A percentile compares a stretch with the other conserved stretches of the same genome.
Conservation (phyloP, 2,329 filamentous ascomycete species). For the Colletotrichum tamarilloi region DNA sequence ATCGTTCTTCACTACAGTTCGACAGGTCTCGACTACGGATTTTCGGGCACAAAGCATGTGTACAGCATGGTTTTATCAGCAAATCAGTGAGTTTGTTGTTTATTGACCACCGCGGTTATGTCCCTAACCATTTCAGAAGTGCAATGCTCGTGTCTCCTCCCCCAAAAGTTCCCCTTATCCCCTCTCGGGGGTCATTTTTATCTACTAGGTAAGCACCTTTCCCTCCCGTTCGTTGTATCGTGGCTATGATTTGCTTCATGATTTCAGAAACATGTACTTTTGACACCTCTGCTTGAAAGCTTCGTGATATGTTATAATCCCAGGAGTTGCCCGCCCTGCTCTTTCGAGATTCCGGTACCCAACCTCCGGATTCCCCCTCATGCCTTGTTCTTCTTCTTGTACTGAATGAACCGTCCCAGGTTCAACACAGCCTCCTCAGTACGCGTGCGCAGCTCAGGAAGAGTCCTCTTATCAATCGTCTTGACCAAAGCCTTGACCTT, state of each 20-base stretch:
- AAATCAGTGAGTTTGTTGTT: constrained; percentile 34
- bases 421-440: constrained; percentile 73
- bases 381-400: constrained; percentile 70
- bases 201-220: constrained; percentile 30
- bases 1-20: constrained; percentile 13
- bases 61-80: constrained; percentile 19
- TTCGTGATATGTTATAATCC: not conserved
- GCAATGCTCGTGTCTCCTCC: constrained; percentile 17
- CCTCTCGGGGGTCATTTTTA: not conserved
- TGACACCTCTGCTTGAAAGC: not conserved
- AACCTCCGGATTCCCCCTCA: constrained; percentile 20
- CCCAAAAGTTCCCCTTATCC: not conserved
- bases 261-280: constrained; percentile 18
- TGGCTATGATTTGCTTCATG: constrained; percentile 23
- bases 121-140: constrained; percentile 36
- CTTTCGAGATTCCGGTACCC: not conserved
- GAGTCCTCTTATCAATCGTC: constrained; percentile 69
- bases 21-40: constrained; percentile 26
- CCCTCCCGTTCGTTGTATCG: constrained; percentile 9
- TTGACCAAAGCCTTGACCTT: constrained; percentile 68
- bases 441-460: constrained; percentile 65
- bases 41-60: not conserved
- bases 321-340: not conserved
- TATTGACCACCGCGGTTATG: constrained; percentile 31
- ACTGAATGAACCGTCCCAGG: constrained; percentile 69